Base-by-base conservation (phyloP, 1,139 yeast species). In the Pneumocystis wakefieldiae region DNA sequence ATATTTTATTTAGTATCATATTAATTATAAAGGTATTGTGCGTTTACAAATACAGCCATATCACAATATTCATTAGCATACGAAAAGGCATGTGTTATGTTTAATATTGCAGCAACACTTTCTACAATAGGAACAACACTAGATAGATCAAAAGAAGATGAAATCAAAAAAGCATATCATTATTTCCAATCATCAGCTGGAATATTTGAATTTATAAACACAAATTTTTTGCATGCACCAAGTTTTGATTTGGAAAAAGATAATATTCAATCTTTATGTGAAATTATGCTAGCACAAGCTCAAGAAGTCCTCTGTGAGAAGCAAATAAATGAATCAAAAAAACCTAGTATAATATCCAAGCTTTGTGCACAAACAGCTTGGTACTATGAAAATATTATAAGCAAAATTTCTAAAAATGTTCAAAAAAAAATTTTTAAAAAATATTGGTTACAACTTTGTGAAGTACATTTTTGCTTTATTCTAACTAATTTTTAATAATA, bases 141-240 rank as follows among this genome's bases (percentile, higher is more conserved):
- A 28, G 61, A 57, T 15, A 64, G 65, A 19, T 37, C 60, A 15
- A 81, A 79, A 6, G 74, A 74, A 14, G 72, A 76, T 4, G 85
- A 83, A 66, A 74, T 79, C 66, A 89, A 87, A 68, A 75, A 76
- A n/a, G 79, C 90, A 0, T 79, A 85, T 67, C 81, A 81, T 62
- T 73, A 78, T 62, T 81, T 86, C 69, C 89, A 88, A 68, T 86
- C 84, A 66, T 84, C 96, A 1, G 86, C 95, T 1, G 95, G 96
- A 0, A 80, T 90, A 28, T 86, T 81, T 70, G 80, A 81, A 67
- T 88, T 83, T 69, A 78, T 91, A 42, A 80, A 85, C 61, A 92
- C 87, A 69, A 87, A 87, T 74, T 92, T 92, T 72, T 76, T 91
- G 59, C 95, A 91, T 75, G 94, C 97, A 0, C 97, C 97, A 0